These are phyloP conservation scores for Xylaria sp. DNA, from an alignment of 2,329 filamentous ascomycete species.

Conservation along the genomic window DNA sequence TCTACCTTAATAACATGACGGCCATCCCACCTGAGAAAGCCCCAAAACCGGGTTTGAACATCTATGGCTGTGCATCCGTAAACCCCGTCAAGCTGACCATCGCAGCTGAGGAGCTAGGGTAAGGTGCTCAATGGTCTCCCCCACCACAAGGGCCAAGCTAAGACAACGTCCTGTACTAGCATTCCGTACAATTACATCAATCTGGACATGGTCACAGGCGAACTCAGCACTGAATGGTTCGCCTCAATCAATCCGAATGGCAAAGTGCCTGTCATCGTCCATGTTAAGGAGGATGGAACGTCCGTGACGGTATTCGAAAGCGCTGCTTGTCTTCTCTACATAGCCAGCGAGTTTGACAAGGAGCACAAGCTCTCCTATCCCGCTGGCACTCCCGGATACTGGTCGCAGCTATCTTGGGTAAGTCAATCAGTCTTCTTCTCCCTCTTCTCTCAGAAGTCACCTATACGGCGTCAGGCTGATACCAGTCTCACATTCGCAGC, in stretches of 20 bases:
- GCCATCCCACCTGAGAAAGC: too few relatives aligned
- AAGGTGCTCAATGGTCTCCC: neutral
- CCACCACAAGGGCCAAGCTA: neutral
- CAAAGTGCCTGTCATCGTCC: constrained; percentile 42
- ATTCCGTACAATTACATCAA: constrained; percentile 42
- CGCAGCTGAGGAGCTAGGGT: too few relatives aligned
- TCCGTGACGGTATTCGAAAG: constrained; percentile 44
- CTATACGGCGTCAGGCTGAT: neutral
- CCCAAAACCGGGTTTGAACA: too few relatives aligned
- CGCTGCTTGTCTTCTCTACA: constrained; percentile 44
- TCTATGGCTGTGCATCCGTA: too few relatives aligned
- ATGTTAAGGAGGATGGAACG: constrained; percentile 43
- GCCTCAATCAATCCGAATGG: constrained; percentile 45
- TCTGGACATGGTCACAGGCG: constrained; percentile 36
- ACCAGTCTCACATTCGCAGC: constrained; percentile 26
- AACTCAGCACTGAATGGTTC: constrained; percentile 41
- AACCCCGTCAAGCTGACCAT: too few relatives aligned
- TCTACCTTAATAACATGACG: too few relatives aligned
- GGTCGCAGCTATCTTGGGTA: constrained; percentile 45
- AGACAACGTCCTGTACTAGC: constrained; percentile 9
- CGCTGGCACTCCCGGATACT: constrained; percentile 42
- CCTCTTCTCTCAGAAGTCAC: neutral
- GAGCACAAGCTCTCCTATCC: constrained; percentile 42
- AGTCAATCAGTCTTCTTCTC: constrained; percentile 16
- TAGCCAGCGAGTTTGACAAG: constrained; percentile 43